Percentiles rank a stretch among this genome's conserved stretches.
These are phyloP conservation scores for Mucor sp. DNA, from an alignment of 371 early-diverging fungal genomes.

Conservation along the genomic window DNA sequence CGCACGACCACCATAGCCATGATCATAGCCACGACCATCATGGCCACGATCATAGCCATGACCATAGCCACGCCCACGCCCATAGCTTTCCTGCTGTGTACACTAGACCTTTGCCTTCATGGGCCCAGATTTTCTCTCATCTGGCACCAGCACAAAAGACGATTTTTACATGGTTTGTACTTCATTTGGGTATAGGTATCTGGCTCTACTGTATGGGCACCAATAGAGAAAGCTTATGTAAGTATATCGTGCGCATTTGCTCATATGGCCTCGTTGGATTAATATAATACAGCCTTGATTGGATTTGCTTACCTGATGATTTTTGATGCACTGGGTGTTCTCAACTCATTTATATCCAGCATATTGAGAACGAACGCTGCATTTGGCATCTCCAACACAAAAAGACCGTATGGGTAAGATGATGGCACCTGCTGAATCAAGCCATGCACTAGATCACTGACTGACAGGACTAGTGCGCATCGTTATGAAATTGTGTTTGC, in stretches of 20 bases:
- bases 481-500: conserved; percentile 66
- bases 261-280: neutral
- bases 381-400: conserved; percentile 52
- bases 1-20: conserved; percentile 21
- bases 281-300: conserved; percentile 39
- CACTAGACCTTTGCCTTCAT: conserved; percentile 42
- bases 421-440: neutral
- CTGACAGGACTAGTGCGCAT: conserved; percentile 39
- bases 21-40: conserved; percentile 9
- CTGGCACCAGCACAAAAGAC: conserved; percentile 62
- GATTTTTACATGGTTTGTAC: conserved; percentile 59
- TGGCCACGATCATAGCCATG: too few species aligned
- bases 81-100: conserved; percentile 38
- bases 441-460: neutral
- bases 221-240: conserved; percentile 55
- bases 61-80: conserved; percentile 21
- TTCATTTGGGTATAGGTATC: conserved; percentile 51
- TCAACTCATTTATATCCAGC: conserved; percentile 59
- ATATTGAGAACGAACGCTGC: conserved; percentile 49
- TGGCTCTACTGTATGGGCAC: conserved; percentile 56
- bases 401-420: conserved; percentile 63
- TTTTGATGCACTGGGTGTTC: conserved; percentile 67
- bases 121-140: conserved; percentile 47
- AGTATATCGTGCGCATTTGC: neutral
- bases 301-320: conserved; percentile 59